Evolutionary conservation across 2,329 filamentous ascomycete species (phyloP).

Genomic region (Xylaria sp.): DNA sequence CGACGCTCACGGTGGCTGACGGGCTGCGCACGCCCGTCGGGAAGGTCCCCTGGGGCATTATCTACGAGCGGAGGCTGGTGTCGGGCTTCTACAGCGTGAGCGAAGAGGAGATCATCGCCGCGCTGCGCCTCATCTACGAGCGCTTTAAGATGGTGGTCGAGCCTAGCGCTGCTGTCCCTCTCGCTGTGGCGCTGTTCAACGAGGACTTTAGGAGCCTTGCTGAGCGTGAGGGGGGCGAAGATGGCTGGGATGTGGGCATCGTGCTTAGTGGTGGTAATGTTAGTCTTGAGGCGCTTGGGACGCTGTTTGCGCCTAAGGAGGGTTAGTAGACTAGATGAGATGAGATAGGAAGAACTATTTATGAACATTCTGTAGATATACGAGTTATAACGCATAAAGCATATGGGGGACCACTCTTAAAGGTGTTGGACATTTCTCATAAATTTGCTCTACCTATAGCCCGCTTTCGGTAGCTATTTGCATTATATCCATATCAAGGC

Average conservation of each 20-base stretch:
- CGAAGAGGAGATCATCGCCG: constrained; percentile 82
- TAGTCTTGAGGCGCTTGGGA: constrained; percentile 62
- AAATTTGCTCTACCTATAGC: neutral
- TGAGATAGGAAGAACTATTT: neutral
- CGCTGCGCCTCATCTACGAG: constrained; percentile 83
- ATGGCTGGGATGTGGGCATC: constrained; percentile 77
- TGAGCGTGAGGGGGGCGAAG: constrained; percentile 73
- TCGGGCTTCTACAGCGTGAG: constrained; percentile 75
- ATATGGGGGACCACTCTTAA: neutral
- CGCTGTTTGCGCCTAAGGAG: constrained; percentile 55
- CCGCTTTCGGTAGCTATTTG: too few species aligned
- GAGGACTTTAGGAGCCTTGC: constrained; percentile 82
- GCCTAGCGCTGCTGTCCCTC: constrained; percentile 83
- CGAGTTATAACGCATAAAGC: too few species aligned
- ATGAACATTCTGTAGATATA: neutral
- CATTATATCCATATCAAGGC: neutral
- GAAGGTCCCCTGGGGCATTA: constrained; percentile 77
- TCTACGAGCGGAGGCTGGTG: constrained; percentile 77
- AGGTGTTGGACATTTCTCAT: neutral
- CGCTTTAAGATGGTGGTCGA: constrained; percentile 91
- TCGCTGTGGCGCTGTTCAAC: constrained; percentile 85
- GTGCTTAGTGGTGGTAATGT: constrained; percentile 71
- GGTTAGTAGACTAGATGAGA: neutral
- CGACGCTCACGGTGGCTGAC: constrained; percentile 85
- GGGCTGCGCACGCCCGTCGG: constrained; percentile 88